Conservation (phyloP, 345 rosid genomes). For the Xanthoceras sorbifolium region DNA sequence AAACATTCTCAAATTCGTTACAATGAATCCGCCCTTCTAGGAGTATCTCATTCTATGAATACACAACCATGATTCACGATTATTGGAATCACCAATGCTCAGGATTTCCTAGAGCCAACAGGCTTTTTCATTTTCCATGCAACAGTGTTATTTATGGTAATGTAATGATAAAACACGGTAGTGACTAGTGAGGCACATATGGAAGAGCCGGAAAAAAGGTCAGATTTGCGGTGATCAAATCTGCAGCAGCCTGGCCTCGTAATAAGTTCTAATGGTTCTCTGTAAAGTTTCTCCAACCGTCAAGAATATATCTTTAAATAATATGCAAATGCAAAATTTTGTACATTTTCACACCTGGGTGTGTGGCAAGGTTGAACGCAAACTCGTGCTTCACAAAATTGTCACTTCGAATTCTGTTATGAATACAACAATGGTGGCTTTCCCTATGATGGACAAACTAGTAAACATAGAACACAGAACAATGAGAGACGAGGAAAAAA, state of each 20-base stretch:
- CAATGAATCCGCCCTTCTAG: background rate
- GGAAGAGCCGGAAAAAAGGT: background rate
- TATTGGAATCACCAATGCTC: too few species aligned
- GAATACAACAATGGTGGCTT: conserved; percentile 14
- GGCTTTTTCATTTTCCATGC: background rate
- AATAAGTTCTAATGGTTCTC: background rate
- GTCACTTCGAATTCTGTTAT: background rate
- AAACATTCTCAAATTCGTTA: background rate
- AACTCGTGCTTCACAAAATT: conserved; percentile 5
- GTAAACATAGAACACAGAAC: background rate
- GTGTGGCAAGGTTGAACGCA: background rate
- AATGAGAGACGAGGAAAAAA: background rate
- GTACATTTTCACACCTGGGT: conserved; percentile 1
- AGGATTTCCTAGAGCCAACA: too few species aligned
- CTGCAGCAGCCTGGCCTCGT: background rate
- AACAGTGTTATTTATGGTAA: background rate
- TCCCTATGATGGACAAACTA: conserved; percentile 20
- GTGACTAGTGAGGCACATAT: background rate
- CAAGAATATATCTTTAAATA: background rate
- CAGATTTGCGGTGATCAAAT: background rate
- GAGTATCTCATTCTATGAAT: too few species aligned
- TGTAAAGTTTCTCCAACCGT: background rate
- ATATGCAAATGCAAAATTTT: background rate
- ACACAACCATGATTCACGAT: background rate
- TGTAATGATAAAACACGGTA: background rate